Conservation (phyloP, 345 rosid genomes). For the Camelina hispida region DNA sequence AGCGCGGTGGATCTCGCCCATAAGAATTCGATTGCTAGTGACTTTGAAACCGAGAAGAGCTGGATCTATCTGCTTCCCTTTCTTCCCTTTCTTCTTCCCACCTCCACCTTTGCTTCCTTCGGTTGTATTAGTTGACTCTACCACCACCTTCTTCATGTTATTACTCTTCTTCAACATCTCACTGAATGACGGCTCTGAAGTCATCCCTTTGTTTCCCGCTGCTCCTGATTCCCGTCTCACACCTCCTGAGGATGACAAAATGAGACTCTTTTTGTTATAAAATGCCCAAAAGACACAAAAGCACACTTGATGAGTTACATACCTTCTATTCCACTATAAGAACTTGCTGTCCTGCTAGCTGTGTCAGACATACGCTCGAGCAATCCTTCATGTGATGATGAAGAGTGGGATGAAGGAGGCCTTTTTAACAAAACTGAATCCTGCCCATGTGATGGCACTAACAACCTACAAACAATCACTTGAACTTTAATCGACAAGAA, state of each 20-base stretch:
- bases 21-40: constrained; percentile 87
- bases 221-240: constrained; percentile 14
- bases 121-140: constrained; percentile 31
- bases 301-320: constrained; percentile 9
- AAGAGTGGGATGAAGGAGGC: constrained; percentile 49
- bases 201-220: constrained; percentile 54
- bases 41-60: constrained; percentile 93
- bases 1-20: constrained; percentile 83
- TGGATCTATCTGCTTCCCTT: constrained; percentile 85
- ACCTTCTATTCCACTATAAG: constrained; percentile 54
- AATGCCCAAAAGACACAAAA: neutral
- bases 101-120: constrained; percentile 51
- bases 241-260: neutral
- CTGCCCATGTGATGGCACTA: constrained; percentile 51
- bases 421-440: constrained; percentile 50
- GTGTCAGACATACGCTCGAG: constrained; percentile 51
- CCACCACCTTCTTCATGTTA: constrained; percentile 35
- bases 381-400: constrained; percentile 58
- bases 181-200: constrained; percentile 71
- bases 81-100: constrained; percentile 87
- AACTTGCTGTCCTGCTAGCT: constrained; percentile 44
- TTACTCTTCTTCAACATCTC: constrained; percentile 58
- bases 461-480: constrained; percentile 20
- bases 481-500: neutral
- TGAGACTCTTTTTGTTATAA: neutral